phyloP scores from a whole-genome alignment of 225 moss, liverwort and hornwort genomes.

The Climacium dendroides region DNA sequence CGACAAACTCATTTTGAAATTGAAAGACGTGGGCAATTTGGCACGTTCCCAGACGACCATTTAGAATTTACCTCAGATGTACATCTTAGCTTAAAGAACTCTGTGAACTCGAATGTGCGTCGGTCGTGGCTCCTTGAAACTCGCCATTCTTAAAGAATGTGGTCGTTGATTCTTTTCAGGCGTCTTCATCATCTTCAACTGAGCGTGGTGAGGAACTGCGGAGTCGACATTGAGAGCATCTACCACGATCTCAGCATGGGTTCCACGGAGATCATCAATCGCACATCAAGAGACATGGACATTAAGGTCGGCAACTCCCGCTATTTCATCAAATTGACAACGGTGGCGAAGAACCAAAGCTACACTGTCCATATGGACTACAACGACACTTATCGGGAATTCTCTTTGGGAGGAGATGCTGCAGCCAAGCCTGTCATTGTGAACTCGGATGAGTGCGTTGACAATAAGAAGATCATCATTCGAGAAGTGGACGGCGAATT shows the following conservation, averaged over 20 bases:
- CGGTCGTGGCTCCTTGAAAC: not conserved
- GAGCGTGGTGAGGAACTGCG: not conserved
- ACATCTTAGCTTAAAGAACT: not conserved
- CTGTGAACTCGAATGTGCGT: not conserved
- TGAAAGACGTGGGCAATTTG: not conserved
- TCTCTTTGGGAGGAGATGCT: not conserved
- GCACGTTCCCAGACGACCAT: not conserved
- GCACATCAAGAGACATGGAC: not conserved
- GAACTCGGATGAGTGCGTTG: slow-evolving; percentile 13
- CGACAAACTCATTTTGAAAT: not conserved
- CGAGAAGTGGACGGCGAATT: slow-evolving; percentile 7
- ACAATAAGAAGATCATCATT: slow-evolving; percentile 10
- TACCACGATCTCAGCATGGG: not conserved
- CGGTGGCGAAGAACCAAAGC: not conserved
- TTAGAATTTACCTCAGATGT: not conserved
- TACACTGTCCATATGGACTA: slow-evolving; percentile 4
- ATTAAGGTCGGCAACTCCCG: slow-evolving; percentile 9
- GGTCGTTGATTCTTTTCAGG: not conserved
- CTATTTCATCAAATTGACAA: not conserved
- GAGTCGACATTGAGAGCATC: not conserved
- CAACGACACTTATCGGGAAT: slow-evolving; percentile 10
- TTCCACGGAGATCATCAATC: slow-evolving; percentile 12
- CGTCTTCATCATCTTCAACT: not conserved
- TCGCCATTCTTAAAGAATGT: not conserved
- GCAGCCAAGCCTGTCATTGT: not conserved